phyloP scores from a whole-genome alignment of 306 rosid species.

The Prunus campanulata region DNA sequence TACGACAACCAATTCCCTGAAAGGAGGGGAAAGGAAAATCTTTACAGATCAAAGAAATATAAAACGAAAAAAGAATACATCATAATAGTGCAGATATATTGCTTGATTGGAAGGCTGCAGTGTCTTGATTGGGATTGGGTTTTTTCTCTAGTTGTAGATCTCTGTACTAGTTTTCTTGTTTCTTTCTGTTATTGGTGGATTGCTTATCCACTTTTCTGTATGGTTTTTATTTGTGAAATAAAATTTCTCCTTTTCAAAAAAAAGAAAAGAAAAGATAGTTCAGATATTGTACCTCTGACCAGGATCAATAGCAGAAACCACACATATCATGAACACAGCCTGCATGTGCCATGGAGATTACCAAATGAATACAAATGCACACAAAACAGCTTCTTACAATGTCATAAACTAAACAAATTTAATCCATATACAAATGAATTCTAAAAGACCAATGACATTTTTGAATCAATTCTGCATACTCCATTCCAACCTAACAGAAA shows the following conservation, averaged over 20 bases:
- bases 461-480: neutral
- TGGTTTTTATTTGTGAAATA: too few species aligned
- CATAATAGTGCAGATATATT: constrained; percentile 4
- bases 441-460: neutral
- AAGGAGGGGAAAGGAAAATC: neutral
- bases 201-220: too few species aligned
- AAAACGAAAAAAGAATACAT: constrained; percentile 1
- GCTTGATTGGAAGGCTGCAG: too few species aligned
- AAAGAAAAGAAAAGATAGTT: too few species aligned
- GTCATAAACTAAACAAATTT: neutral
- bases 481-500: neutral
- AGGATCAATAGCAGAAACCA: constrained; percentile 81
- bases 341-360: constrained; percentile 37
- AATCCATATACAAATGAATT: neutral
- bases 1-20: constrained; percentile 66
- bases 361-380: constrained; percentile 14
- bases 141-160: too few species aligned
- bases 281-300: constrained; percentile 59
- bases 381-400: neutral
- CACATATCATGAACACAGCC: constrained; percentile 93
- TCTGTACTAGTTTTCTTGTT: too few species aligned
- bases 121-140: too few species aligned
- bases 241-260: too few species aligned
- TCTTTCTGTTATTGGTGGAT: too few species aligned
- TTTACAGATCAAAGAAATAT: constrained; percentile 13